Base-by-base conservation (phyloP, 208 protist species). In the Trypanosoma avium region DNA sequence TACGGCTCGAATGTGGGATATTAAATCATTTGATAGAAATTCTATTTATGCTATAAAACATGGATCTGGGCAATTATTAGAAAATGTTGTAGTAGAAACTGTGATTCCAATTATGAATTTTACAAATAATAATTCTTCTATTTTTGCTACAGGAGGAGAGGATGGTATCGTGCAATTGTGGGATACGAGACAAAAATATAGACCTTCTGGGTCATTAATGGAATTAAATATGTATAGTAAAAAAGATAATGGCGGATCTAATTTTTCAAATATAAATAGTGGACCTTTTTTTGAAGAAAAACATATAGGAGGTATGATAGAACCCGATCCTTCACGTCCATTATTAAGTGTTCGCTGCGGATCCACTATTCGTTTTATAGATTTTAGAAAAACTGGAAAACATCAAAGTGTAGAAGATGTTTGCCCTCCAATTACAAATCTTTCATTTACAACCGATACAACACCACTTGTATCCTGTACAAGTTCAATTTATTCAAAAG, bases 121-220 rank as follows among this genome's bases (percentile, higher is more conserved):
- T 57, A 27, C 24, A 43, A 59, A 47, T 35, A 66, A 70, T 22
- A 72, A 70, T 35, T 70, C 58, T n/a, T 64, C 61, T 53, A 63
- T 87, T 1, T 90, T 93, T 52, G 79, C 77, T 22, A 85, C 84
- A 22, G 82, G 81, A 27, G 87, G 87, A 8, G 65, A 78, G 30
- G 84, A 93, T 46, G 87, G 87, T 12, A 54, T 65, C 22, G 87
- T 93, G 29, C 84, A 90, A 56, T 24, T 93, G 24, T 93, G 87
- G 84, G 87, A 93, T 55, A 66, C 65, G 24, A 70, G 87, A 0
- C 71, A 68, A 29, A 86, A 85, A 62, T 93, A 89, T 59, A 77
- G 87, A 22, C 87, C 87, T 5, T 79, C 82, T 33, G 82, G 79
- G 13, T 67, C 72, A 6, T 27, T 86, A 12, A 67, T 55, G 9